phyloP scores from a whole-genome alignment of 805 yeast species.

The Cyberlindnera subsufficiens region DNA sequence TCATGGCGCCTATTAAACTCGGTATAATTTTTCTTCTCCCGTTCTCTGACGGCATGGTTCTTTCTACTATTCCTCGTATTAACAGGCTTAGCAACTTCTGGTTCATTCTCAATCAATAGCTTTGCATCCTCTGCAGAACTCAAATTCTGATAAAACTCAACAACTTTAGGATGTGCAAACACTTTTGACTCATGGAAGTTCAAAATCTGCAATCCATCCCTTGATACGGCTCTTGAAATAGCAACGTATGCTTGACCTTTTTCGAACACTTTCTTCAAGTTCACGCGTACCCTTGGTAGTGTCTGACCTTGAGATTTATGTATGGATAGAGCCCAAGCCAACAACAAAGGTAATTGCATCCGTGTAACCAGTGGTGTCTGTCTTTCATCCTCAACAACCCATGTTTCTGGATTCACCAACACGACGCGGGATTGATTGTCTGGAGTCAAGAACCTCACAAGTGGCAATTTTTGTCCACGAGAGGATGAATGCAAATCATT shows the following conservation, averaged over 20 bases:
- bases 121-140: conserved; percentile 22
- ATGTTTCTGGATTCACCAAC: conserved; percentile 73
- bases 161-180: conserved; percentile 64
- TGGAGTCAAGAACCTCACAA: conserved; percentile 68
- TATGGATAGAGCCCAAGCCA: conserved; percentile 96
- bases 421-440: conserved; percentile 73
- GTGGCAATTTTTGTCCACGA: conserved; percentile 50
- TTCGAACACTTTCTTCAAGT: conserved; percentile 72
- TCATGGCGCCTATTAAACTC: too few relatives aligned
- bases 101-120: not conserved
- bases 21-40: too few relatives aligned
- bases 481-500: conserved; percentile 39
- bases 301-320: conserved; percentile 97
- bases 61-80: not conserved
- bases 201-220: conserved; percentile 76
- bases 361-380: conserved; percentile 66
- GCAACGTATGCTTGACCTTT: conserved; percentile 97
- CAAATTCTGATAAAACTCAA: conserved; percentile 56
- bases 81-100: not conserved
- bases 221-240: conserved; percentile 77
- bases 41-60: too few relatives aligned
- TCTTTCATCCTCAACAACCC: conserved; percentile 73
- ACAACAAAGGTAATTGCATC: conserved; percentile 75
- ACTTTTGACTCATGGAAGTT: conserved; percentile 65
- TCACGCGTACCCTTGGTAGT: conserved; percentile 67